A percentile compares a stretch with the other conserved stretches of the same genome.
These are phyloP conservation scores for Penstemon davidsonii DNA, from an alignment of 257 asterid genomes.

Conservation along the genomic window DNA sequence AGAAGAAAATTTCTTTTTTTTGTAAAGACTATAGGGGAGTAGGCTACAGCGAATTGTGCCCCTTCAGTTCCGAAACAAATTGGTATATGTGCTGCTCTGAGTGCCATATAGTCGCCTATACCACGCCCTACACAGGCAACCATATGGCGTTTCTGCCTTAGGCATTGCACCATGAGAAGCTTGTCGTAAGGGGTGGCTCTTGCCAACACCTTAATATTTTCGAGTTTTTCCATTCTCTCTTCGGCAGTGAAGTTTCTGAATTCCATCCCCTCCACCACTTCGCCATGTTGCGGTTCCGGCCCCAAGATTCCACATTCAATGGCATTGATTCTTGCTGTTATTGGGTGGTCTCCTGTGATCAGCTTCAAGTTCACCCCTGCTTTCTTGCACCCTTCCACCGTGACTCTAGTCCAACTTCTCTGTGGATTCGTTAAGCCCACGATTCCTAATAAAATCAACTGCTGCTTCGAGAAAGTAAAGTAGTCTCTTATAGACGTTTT, in stretches of 20 bases:
- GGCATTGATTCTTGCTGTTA: conserved; percentile 27
- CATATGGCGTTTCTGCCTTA: conserved; percentile 27
- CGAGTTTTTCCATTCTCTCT: conserved; percentile 27
- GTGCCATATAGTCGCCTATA: conserved; percentile 22
- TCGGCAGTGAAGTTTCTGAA: conserved; percentile 21
- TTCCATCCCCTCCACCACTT: conserved; percentile 21
- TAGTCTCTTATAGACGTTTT: conserved; percentile 28
- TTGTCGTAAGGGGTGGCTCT: conserved; percentile 31
- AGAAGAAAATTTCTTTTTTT: neutral
- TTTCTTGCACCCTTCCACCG: conserved; percentile 13
- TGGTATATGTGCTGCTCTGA: conserved; percentile 28
- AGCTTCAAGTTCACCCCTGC: conserved; percentile 31
- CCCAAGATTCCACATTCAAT: conserved; percentile 24
- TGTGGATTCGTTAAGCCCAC: conserved; percentile 18
- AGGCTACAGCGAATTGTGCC: conserved; percentile 27
- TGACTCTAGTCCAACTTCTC: conserved; percentile 11
- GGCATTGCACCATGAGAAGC: conserved; percentile 28
- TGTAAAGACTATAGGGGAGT: conserved; percentile 16
- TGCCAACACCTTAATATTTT: conserved; percentile 29
- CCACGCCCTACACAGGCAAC: conserved; percentile 33
- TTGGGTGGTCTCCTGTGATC: conserved; percentile 31
- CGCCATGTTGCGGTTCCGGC: conserved; percentile 1
- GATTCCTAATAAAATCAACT: conserved; percentile 28
- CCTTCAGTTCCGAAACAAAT: conserved; percentile 28
- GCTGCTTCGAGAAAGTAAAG: conserved; percentile 19